Percentiles rank a stretch among this genome's conserved stretches.
These are phyloP conservation scores for Xylaria sp. DNA, from an alignment of 2,329 filamentous ascomycete species.

Conservation along the genomic window DNA sequence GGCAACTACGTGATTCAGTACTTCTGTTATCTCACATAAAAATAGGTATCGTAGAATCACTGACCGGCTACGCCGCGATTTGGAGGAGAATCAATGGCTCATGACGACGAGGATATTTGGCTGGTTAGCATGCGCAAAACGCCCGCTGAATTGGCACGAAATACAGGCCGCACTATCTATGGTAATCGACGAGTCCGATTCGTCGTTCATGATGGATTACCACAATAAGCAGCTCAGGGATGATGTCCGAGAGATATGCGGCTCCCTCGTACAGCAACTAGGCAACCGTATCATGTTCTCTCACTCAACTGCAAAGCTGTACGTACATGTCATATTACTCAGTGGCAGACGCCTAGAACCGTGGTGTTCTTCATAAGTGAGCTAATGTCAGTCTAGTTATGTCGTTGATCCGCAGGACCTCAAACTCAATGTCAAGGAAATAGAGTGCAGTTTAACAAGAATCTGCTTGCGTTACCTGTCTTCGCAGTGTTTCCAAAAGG, in stretches of 20 bases:
- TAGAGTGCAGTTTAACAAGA: conserved; percentile 42
- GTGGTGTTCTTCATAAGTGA: not conserved
- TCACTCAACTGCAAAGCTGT: conserved; percentile 47
- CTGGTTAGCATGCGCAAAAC: conserved; percentile 48
- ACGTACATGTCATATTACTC: conserved; percentile 18
- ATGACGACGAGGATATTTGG: conserved; percentile 43
- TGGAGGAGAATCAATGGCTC: conserved; percentile 29
- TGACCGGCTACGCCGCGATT: conserved; percentile 26
- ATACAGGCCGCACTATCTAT: conserved; percentile 46
- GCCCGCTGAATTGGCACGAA: conserved; percentile 49
- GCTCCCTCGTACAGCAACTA: conserved; percentile 45
- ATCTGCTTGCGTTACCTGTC: conserved; percentile 46
- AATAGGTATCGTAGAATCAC: conserved; percentile 42
- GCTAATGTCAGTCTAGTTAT: conserved; percentile 25
- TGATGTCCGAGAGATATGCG: conserved; percentile 43
- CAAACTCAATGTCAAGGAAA: conserved; percentile 31
- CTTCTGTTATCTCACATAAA: conserved; percentile 10
- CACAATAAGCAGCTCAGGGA: conserved; percentile 30
- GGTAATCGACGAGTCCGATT: conserved; percentile 5
- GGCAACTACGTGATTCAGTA: not conserved
- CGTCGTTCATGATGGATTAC: conserved; percentile 31
- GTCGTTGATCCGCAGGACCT: conserved; percentile 37
- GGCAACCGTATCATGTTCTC: conserved; percentile 46
- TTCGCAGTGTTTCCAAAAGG: conserved; percentile 40
- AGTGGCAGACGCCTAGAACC: not conserved